Percentiles rank a stretch among this genome's conserved stretches.
These are phyloP conservation scores for Beauveria asiatica DNA, from an alignment of 2,329 filamentous ascomycete genomes.

Conservation along the genomic window DNA sequence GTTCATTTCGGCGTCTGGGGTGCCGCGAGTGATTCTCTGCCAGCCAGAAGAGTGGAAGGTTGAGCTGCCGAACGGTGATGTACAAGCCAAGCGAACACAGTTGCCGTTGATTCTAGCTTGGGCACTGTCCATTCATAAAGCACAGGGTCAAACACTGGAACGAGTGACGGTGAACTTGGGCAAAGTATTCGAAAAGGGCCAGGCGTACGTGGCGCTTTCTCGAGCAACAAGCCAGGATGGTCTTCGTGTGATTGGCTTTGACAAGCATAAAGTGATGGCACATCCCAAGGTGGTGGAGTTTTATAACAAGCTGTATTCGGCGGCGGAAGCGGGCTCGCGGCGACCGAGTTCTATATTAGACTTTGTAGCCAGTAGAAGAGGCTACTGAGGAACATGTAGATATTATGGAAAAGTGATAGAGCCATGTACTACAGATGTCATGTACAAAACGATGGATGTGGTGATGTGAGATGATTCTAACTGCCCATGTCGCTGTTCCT, in stretches of 20 bases:
- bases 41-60: slow-evolving; percentile 91
- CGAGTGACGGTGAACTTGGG: slow-evolving; percentile 91
- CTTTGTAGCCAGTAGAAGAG: slow-evolving; percentile 29
- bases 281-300: slow-evolving; percentile 80
- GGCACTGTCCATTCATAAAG: slow-evolving; percentile 97
- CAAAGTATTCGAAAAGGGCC: slow-evolving; percentile 90
- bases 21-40: slow-evolving; percentile 57
- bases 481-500: too few species aligned
- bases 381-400: slow-evolving; percentile 9
- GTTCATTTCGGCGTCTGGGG: slow-evolving; percentile 71
- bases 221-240: slow-evolving; percentile 83
- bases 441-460: too few species aligned
- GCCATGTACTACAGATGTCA: neutral
- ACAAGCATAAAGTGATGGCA: slow-evolving; percentile 86
- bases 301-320: slow-evolving; percentile 73
- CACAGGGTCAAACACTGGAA: slow-evolving; percentile 88
- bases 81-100: slow-evolving; percentile 78
- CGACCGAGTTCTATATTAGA: slow-evolving; percentile 29
- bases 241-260: slow-evolving; percentile 80
- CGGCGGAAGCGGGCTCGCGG: slow-evolving; percentile 43
- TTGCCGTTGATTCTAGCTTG: slow-evolving; percentile 88
- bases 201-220: slow-evolving; percentile 93
- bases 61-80: slow-evolving; percentile 88
- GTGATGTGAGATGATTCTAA: too few species aligned
- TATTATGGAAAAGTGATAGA: neutral